Base-by-base conservation (phyloP, 768 basidiomycete species). In the Xanthoconium purpureum region DNA sequence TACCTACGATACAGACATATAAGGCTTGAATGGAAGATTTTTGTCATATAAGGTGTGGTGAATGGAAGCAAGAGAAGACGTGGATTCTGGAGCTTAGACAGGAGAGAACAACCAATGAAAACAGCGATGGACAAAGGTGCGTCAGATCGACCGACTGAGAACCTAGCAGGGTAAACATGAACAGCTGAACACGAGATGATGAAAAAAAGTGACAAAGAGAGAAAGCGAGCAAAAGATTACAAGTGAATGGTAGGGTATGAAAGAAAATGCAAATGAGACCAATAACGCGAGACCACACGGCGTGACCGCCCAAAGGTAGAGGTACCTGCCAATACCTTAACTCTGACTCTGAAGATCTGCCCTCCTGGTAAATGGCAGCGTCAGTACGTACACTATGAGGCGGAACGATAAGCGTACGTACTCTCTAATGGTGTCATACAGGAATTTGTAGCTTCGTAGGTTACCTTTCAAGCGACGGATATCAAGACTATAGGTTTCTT, bases 381-480 rank as follows among this genome's bases (percentile, higher is more conserved):
- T 63, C 33, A 68, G 53, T 28, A 47, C 2, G 37, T 50, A 59
- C 29, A 49, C 43, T 40, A 61, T 3, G 33, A 60, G 14, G 24
- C 39, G 15, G n/a, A 67, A 32, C 14, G 45, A 55, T 53, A 62
- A 52, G 39, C 18, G 10, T 24, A 84, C 91, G 65, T 71, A 94
- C 91, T 89, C 83, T 82, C 91, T 82, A 70, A 94, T 77, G 56
- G 83, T 85, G 77, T 94, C 91, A 69, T 94, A 93, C 73, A 94
- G 76, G 73, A 90, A 94, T 74, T 93, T 92, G 75, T 93, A 98
- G 72, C 91, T 92, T 75, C 91, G 83, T 69, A 96, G 76, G 69
- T 91, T 91, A 30, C 97, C 97, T 72, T 96, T 94, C 67, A 98
- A 70, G 61, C 97, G 76, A 66, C 95, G 84, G 68, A 98, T 88